Evolutionary conservation across 306 rosid genomes (phyloP).

Genomic region (Cucurbita moschata): DNA sequence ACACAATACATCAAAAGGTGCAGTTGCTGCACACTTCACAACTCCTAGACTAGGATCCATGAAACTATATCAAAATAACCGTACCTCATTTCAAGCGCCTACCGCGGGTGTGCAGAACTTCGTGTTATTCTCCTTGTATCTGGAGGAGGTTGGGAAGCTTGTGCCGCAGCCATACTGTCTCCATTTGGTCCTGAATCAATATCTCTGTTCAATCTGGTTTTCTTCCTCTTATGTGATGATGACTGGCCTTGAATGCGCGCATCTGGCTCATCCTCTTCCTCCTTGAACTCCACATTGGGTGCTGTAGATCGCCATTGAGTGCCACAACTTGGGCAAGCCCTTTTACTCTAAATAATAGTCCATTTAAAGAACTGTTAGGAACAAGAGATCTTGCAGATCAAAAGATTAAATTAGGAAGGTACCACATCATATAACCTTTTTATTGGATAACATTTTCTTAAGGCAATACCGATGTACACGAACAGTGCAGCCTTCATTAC

Average conservation of each 20-base stretch:
- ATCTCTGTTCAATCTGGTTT: conserved; percentile 9
- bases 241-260: conserved; percentile 21
- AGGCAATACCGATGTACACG: conserved; percentile 71
- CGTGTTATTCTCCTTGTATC: conserved; percentile 24
- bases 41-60: background rate
- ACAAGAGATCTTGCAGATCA: background rate
- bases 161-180: conserved; percentile 10
- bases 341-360: conserved; percentile 27
- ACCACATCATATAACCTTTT: conserved; percentile 30
- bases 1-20: background rate
- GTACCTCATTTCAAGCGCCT: background rate
- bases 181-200: conserved; percentile 24
- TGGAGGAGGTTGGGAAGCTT: conserved; percentile 10
- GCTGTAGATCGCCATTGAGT: conserved; percentile 33
- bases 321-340: conserved; percentile 59
- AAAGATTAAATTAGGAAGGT: background rate
- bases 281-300: conserved; percentile 31
- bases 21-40: background rate
- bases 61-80: background rate
- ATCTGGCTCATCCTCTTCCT: conserved; percentile 20
- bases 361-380: background rate
- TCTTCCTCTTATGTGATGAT: conserved; percentile 24
- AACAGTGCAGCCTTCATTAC: conserved; percentile 45
- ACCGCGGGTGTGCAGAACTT: conserved; percentile 7
- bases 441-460: conserved; percentile 40